These are phyloP conservation scores for Coemansia sp. DNA, from an alignment of 192 early-diverging fungal species.

Conservation along the genomic window DNA sequence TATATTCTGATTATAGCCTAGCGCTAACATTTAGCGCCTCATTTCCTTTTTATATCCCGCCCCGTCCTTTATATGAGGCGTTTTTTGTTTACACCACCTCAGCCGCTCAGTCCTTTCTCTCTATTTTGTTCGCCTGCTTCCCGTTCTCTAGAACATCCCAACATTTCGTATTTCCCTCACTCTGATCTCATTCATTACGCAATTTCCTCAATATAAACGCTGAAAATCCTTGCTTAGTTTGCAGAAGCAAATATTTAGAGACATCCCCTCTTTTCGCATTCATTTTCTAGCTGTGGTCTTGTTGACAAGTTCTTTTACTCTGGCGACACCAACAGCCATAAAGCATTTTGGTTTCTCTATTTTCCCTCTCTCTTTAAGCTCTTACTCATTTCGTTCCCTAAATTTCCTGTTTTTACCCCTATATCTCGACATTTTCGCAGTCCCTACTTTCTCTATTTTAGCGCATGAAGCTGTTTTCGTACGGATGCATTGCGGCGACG, in stretches of 20 bases:
- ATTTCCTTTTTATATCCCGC: background rate
- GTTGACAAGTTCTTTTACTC: no score
- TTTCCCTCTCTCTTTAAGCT: background rate
- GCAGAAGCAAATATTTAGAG: no score
- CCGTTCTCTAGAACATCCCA: background rate
- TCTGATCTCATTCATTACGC: slow-evolving; percentile 12
- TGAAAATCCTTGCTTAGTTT: background rate
- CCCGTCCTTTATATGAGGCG: background rate
- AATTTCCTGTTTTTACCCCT: background rate
- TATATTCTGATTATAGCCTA: no score
- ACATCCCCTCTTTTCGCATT: no score
- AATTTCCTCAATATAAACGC: slow-evolving; percentile 9
- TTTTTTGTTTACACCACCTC: slow-evolving; percentile 4
- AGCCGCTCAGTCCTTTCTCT: background rate
- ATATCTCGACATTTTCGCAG: background rate
- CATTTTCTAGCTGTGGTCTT: no score
- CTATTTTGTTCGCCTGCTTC: background rate
- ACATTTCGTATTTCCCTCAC: background rate
- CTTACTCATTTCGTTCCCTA: background rate
- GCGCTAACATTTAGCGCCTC: background rate
- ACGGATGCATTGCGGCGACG: slow-evolving; percentile 19
- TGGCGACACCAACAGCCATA: no score
- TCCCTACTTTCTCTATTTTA: background rate
- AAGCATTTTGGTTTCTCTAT: no score
- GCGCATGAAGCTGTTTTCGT: slow-evolving; percentile 39